Base-by-base conservation (phyloP, 192 early-diverging fungal species). In the Physocladia obscura region DNA sequence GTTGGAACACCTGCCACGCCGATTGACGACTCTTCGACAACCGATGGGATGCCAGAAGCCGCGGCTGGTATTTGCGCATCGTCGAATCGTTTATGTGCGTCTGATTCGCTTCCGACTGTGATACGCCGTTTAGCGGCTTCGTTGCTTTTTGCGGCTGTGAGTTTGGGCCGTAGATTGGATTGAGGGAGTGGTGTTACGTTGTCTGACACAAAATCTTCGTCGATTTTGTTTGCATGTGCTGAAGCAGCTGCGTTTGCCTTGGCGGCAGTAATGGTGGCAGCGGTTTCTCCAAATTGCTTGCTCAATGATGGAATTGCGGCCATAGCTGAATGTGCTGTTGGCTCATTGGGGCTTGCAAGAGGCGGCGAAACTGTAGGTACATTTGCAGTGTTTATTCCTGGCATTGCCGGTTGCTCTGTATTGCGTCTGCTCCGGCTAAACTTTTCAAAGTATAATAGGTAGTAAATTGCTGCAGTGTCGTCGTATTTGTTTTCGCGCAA, bases 381-480 rank as follows among this genome's bases (percentile, higher is more conserved):
- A 56, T 31, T 32, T 17, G 11, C 8, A 54, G 52, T 54, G 8
- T 15, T 22, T 13, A 30, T 59, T 4, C 30, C 34, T 15, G 57
- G 57, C 8, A 44, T n/a, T 0, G 30, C 35, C 8, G 31, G 24
- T 13, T 13, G 11, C 34, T 27, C 52, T 37, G 65, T 31, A 22
- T 56, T 56, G 15, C 65, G 21, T 30, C 65, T 4, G 27, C 65
- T 68, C 19, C 36, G 49, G 0, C 31, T 67, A 37, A 76, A 64
- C 78, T 83, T 83, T 69, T 86, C 84, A 76, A 86, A 81, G 69
- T 87, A 87, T 15, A 84, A 58, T 31, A 87, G 69, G 67, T 82
- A 87, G 71, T 87, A 87, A 26, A 87, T 76, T 15, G 82, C 79
- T 0, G 81, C 69, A 19, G 77, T 71, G 47, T 87, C 86, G 67